These are phyloP conservation scores for Ophiosphaerella narmari DNA, from an alignment of 2,329 filamentous ascomycete genomes.

Conservation along the genomic window DNA sequence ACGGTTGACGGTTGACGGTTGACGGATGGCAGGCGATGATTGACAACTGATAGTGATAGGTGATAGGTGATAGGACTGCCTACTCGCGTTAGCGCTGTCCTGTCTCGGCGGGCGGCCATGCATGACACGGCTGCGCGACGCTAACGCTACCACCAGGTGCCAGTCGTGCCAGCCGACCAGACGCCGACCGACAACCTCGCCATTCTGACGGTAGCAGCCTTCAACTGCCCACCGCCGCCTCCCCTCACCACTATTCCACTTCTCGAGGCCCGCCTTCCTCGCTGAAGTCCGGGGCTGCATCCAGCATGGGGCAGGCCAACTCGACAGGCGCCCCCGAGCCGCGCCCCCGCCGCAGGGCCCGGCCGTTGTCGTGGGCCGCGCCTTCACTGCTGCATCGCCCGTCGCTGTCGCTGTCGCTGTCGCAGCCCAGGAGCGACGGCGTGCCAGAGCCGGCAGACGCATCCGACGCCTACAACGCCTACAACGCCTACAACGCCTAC, in stretches of 20 bases:
- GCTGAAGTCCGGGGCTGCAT: constrained; percentile 26
- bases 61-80: not conserved
- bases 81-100: not conserved
- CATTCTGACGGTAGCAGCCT: constrained; percentile 1
- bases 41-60: not conserved
- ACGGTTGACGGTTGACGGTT: too few relatives aligned
- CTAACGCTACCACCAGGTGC: too few relatives aligned
- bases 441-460: constrained; percentile 27
- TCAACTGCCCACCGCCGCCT: constrained; percentile 5
- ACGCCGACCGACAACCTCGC: constrained; percentile 11
- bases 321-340: constrained; percentile 35
- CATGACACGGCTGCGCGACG: not conserved
- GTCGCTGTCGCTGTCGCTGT: constrained; percentile 1
- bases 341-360: constrained; percentile 32
- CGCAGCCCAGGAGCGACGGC: constrained; percentile 19
- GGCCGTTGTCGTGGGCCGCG: constrained; percentile 39
- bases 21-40: not conserved
- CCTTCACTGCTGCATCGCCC: constrained; percentile 27
- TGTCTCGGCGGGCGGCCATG: not conserved
- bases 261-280: constrained; percentile 24
- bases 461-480: not conserved
- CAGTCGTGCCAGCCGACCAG: not conserved
- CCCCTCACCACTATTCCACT: constrained; percentile 1
- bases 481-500: constrained; percentile 7
- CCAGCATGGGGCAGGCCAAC: constrained; percentile 46